Conservation (phyloP, 805 yeast genomes). For the Candida germanica region DNA sequence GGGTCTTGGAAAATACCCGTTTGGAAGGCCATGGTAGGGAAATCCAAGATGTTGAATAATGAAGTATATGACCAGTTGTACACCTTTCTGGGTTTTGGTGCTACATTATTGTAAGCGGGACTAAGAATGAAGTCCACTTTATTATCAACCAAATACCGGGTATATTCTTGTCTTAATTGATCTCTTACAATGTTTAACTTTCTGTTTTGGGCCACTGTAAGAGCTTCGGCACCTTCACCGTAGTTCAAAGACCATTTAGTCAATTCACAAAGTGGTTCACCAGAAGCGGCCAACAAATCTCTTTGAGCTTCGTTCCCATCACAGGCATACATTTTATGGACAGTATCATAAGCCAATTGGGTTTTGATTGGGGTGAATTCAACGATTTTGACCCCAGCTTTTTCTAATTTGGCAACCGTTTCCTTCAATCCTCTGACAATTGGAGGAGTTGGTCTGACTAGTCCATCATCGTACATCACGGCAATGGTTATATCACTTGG, state of each 20-base stretch:
- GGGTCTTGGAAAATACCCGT: conserved; percentile 62
- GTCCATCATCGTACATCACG: conserved; percentile 60
- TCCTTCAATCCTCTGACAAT: conserved; percentile 52
- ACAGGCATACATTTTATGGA: conserved; percentile 51
- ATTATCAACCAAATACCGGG: conserved; percentile 49
- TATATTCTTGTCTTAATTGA: conserved; percentile 53
- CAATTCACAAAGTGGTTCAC: conserved; percentile 66
- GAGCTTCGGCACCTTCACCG: conserved; percentile 54
- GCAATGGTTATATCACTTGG: conserved; percentile 54
- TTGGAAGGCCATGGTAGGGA: conserved; percentile 65
- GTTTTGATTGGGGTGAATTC: conserved; percentile 58
- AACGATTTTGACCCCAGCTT: conserved; percentile 57
- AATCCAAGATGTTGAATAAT: conserved; percentile 67
- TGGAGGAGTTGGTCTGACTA: conserved; percentile 68
- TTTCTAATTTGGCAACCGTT: conserved; percentile 51
- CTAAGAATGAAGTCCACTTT: conserved; percentile 64
- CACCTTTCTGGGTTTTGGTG: conserved; percentile 62
- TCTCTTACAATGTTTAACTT: conserved; percentile 56
- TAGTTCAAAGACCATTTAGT: conserved; percentile 59
- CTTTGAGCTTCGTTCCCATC: conserved; percentile 67
- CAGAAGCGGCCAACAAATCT: conserved; percentile 51
- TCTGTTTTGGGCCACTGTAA: conserved; percentile 52
- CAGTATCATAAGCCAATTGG: conserved; percentile 57
- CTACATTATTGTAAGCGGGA: conserved; percentile 67
- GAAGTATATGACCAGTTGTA: conserved; percentile 82